Conservation (phyloP, 306 rosid species). For the Malus orientalis region DNA sequence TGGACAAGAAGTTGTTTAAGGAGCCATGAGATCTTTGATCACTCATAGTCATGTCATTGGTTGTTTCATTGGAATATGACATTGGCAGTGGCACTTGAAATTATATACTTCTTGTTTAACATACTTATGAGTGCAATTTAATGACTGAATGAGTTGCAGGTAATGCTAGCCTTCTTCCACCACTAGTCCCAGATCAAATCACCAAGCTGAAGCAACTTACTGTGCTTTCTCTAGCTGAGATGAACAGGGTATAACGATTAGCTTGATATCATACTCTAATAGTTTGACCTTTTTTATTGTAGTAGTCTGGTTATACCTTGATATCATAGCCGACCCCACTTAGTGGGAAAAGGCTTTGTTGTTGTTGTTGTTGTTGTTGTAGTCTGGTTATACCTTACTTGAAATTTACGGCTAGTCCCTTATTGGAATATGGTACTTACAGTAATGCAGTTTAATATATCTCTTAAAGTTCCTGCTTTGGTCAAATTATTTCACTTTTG, state of each 20-base stretch:
- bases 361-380: too few species aligned
- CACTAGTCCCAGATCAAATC: slow-evolving; percentile 8
- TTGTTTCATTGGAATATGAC: background rate
- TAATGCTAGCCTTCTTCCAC: slow-evolving; percentile 14
- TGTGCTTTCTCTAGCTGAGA: slow-evolving; percentile 15
- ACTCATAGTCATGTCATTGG: background rate
- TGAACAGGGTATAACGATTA: slow-evolving; percentile 1
- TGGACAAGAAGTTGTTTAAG: background rate
- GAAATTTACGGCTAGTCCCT: background rate
- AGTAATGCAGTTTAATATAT: background rate
- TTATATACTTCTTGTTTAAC: background rate
- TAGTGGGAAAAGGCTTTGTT: too few species aligned
- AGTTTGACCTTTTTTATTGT: background rate
- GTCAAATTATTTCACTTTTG: background rate
- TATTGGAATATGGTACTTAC: background rate
- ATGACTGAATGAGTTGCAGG: background rate
- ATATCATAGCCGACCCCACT: too few species aligned
- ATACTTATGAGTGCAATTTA: background rate
- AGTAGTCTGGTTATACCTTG: background rate
- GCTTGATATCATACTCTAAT: background rate
- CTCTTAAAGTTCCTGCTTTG: background rate
- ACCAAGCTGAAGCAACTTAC: slow-evolving; percentile 19
- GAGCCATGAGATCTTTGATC: background rate
- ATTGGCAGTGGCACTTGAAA: background rate
- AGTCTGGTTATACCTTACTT: background rate